Base-by-base conservation (phyloP, 192 early-diverging fungal genomes). In the Kappamyces sp. region DNA sequence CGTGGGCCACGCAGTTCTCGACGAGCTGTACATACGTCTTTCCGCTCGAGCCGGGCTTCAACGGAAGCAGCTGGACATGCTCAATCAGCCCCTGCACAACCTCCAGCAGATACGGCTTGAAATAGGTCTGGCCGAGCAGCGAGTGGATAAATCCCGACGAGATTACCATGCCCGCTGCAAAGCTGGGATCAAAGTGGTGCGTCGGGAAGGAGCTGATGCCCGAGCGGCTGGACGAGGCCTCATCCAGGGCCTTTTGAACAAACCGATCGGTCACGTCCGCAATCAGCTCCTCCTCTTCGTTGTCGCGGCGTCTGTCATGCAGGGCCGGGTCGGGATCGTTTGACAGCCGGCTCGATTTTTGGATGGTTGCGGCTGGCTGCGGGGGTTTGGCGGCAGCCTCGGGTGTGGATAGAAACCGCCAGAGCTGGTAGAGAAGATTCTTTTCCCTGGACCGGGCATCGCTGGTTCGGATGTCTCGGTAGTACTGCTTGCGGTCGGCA, bases 101-200 rank as follows among this genome's bases (percentile, higher is more conserved):
- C 23, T 80, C 72, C 12, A 76, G 58, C 15, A 80, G 53, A 51
- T 66, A 80, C 8, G 78, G 78, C 5, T 74, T 60, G 63, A 76
- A 76, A 43, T 76, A 80, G 6, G 70, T 68, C 54, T 80, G 78
- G 15, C 71, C 69, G 8, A 80, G 69, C 34, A 80, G 47, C 10
- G 72, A 67, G 57, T 80, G 74, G 52, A 71, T 66, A 49, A 80
- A 76, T 3, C 53, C 66, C 6, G 70, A 64, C 23, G 74, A 66
- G 7, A 73, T 55, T 5, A 80, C 66, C 59, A 66, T 61, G 13
- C 78, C 78, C 3, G 66, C 67, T 7, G 78, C 78, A 70, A 80
- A 80, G 63, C 63, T 63, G 36, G 60, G 62, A 38, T 80, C 78
- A 55, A 76, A 76, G 62, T 80, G 78, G 47, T 76, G 71, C 0